Base-by-base conservation (phyloP, 768 basidiomycete species). In the Ramaria sp. region DNA sequence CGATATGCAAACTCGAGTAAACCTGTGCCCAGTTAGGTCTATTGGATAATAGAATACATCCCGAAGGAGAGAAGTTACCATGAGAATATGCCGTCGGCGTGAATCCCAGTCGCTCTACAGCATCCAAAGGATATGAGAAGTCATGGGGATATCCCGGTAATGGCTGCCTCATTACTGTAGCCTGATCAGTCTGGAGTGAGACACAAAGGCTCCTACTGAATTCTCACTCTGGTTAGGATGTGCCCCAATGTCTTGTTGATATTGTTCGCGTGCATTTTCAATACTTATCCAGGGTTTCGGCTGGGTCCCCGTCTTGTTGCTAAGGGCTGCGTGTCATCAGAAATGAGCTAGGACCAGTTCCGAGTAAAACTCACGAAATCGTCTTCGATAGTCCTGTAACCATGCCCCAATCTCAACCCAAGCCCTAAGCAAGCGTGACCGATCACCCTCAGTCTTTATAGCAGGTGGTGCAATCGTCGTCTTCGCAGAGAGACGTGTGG, bases 351-450 rank as follows among this genome's bases (percentile, higher is more conserved):
- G 6, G 12, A n/a, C n/a, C 5, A 15, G 22, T n/a, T 5, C 39
- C 13, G 16, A 51, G 15, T 24, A 45, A 2, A 15, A 54, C 69
- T 24, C 64, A 81, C 78, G 64, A 58, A 78, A 59, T 25, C 69
- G 63, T 34, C 73, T 74, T 51, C 70, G 74, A 58, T 75, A 87
- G 51, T 86, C 78, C 3, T 72, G 67, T 18, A 83, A 60, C 81
- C 82, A 91, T 3, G 85, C 77, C 38, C 76, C 69, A 7, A 83
- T 67, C 63, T 92, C 89, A 16, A 88, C 74, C 89, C 89, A 91
- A 27, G 83, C 85, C 32, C 89, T 78, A 47, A 91, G 73, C 3
- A 91, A 73, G 61, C 75, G 82, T 22, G 75, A 74, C 4, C 82
- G 74, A 57, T 73, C 77, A 53, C 72, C 73, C 9, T 52, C 61